Evolutionary conservation across 768 basidiomycete genomes (phyloP).

Genomic region (Trametes cinnabarina): DNA sequence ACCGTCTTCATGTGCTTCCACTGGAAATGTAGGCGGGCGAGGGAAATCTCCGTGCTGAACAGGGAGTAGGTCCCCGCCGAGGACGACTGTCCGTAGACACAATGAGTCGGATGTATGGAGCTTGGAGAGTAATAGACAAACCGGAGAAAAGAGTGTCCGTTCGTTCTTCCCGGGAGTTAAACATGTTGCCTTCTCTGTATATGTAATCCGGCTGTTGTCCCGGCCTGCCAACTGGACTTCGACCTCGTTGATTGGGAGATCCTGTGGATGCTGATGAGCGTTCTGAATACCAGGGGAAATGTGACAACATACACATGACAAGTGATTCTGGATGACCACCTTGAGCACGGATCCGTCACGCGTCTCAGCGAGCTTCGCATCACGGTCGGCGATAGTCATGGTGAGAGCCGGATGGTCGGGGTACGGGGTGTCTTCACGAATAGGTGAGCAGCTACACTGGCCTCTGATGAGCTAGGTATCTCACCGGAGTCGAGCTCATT

Average conservation of each 20-base stretch:
- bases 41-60: constrained; percentile 64
- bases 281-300: neutral
- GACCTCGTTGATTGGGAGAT: constrained; percentile 60
- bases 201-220: constrained; percentile 62
- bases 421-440: constrained; percentile 57
- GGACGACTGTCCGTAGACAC: constrained; percentile 50
- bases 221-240: constrained; percentile 58
- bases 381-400: constrained; percentile 41
- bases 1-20: constrained; percentile 44
- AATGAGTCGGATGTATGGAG: neutral
- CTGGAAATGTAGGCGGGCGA: constrained; percentile 65
- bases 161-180: constrained; percentile 59
- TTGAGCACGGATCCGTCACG: constrained; percentile 67
- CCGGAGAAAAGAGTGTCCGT: constrained; percentile 67
- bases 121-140: constrained; percentile 37
- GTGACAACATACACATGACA: constrained; percentile 67
- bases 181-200: constrained; percentile 39
- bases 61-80: constrained; percentile 66
- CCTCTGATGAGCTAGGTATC: neutral
- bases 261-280: constrained; percentile 38
- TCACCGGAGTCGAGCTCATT: constrained; percentile 55
- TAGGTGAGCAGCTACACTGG: neutral
- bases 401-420: constrained; percentile 69
- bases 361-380: constrained; percentile 51
- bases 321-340: constrained; percentile 57